phyloP scores from a whole-genome alignment of 2,329 filamentous ascomycete genomes.

The Aspergillus tubingensis region DNA sequence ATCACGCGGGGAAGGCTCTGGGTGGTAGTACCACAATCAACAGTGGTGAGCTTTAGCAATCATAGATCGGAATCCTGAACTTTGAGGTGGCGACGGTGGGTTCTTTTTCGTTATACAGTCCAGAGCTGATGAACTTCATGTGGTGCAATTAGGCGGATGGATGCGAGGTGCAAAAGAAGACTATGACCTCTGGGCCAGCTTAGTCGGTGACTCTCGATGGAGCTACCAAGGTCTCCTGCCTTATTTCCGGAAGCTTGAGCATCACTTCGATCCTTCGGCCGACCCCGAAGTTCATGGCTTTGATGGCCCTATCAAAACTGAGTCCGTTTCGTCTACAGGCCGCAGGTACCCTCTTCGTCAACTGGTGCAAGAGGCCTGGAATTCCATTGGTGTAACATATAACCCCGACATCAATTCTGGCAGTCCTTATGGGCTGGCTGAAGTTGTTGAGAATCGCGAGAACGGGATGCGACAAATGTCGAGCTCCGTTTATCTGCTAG shows the following conservation, averaged over 20 bases:
- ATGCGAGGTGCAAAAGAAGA: slow-evolving; percentile 21
- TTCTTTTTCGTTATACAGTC: slow-evolving; percentile 23
- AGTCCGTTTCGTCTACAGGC: slow-evolving; percentile 4
- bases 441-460: slow-evolving; percentile 11
- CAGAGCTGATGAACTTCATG: not conserved
- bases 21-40: slow-evolving; percentile 34
- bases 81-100: not conserved
- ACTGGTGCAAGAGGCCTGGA: slow-evolving; percentile 10
- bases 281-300: slow-evolving; percentile 14
- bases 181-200: slow-evolving; percentile 25
- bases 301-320: slow-evolving; percentile 27
- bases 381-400: not conserved
- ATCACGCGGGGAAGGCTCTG: slow-evolving; percentile 33
- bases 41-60: slow-evolving; percentile 20
- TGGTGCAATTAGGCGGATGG: slow-evolving; percentile 11
- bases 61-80: too few relatives aligned
- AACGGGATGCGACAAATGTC: slow-evolving; percentile 12
- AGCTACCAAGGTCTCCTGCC: slow-evolving; percentile 25
- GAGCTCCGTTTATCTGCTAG: slow-evolving; percentile 10
- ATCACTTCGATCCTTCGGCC: not conserved
- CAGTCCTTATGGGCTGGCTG: slow-evolving; percentile 12
- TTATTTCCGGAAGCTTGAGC: slow-evolving; percentile 22
- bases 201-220: slow-evolving; percentile 23
- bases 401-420: slow-evolving; percentile 13
- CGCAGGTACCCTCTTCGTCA: slow-evolving; percentile 17